phyloP scores from a whole-genome alignment of 2,329 filamentous ascomycete genomes.

The Pseudohalonectria lignicola region DNA sequence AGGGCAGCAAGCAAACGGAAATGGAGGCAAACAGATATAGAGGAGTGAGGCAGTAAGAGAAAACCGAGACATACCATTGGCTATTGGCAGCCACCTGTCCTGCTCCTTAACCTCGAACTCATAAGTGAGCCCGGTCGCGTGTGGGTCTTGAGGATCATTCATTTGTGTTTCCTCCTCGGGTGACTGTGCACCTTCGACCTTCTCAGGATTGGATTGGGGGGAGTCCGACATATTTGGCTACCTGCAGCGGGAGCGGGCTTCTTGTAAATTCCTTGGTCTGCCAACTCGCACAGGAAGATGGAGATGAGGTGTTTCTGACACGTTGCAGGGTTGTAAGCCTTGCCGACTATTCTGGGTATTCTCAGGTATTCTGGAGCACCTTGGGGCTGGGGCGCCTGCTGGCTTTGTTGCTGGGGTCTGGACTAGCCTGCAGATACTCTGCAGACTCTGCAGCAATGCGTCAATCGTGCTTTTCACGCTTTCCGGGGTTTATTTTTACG shows the following conservation, averaged over 20 bases:
- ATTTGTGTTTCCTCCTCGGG: slow-evolving; percentile 90
- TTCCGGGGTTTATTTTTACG: background rate
- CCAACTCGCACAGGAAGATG: slow-evolving; percentile 45
- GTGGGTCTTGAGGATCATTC: slow-evolving; percentile 75
- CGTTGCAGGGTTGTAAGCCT: slow-evolving; percentile 47
- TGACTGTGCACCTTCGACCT: slow-evolving; percentile 89
- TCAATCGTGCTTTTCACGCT: slow-evolving; percentile 28
- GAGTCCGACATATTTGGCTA: slow-evolving; percentile 86
- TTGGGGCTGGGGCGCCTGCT: slow-evolving; percentile 8
- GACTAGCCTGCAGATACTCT: slow-evolving; percentile 26
- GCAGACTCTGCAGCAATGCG: slow-evolving; percentile 44
- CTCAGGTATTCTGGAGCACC: slow-evolving; percentile 26
- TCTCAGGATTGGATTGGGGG: slow-evolving; percentile 81
- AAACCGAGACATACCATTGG: slow-evolving; percentile 83
- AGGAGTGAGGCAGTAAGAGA: slow-evolving; percentile 21
- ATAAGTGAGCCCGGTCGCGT: slow-evolving; percentile 63
- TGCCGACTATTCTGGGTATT: slow-evolving; percentile 26
- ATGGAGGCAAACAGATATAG: slow-evolving; percentile 43
- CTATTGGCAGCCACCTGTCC: slow-evolving; percentile 98
- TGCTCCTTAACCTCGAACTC: slow-evolving; percentile 99
- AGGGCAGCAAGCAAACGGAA: slow-evolving; percentile 13
- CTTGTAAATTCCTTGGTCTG: slow-evolving; percentile 46
- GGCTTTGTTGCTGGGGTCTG: too few relatives aligned
- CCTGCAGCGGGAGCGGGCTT: slow-evolving; percentile 54
- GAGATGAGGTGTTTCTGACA: slow-evolving; percentile 52